Percentiles rank a stretch among this genome's conserved stretches.
phyloP scores from a whole-genome alignment of 2,329 filamentous ascomycete species.

The Phyllosticta capitalensis region DNA sequence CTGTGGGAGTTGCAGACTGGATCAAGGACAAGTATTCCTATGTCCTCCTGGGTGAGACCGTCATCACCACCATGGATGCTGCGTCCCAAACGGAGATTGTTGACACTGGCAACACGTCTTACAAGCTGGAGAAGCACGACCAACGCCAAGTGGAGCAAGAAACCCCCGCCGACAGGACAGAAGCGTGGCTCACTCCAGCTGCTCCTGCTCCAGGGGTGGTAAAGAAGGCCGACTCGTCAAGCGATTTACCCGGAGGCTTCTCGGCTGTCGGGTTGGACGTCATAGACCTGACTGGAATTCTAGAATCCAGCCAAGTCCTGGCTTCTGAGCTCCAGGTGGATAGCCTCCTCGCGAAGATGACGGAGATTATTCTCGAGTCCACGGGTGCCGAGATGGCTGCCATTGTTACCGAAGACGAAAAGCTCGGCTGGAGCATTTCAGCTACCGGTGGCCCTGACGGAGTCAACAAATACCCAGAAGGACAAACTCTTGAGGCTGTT shows the following conservation, averaged over 20 bases:
- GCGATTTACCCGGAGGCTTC: conserved; percentile 52
- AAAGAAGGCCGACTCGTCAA: conserved; percentile 31
- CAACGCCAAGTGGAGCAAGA: conserved; percentile 29
- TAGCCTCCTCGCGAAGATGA: conserved; percentile 68
- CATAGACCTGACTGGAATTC: conserved; percentile 69
- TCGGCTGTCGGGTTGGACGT: conserved; percentile 63
- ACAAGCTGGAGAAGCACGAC: conserved; percentile 34
- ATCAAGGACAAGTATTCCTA: conserved; percentile 60
- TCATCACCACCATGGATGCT: conserved; percentile 50
- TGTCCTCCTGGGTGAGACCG: conserved; percentile 54
- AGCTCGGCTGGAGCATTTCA: conserved; percentile 59
- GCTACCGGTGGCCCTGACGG: conserved; percentile 66
- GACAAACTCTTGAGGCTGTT: conserved; percentile 51
- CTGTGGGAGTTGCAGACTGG: conserved; percentile 57
- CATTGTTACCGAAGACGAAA: conserved; percentile 63
- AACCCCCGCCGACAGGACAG: conserved; percentile 36
- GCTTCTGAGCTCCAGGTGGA: conserved; percentile 71
- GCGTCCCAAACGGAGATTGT: conserved; percentile 64
- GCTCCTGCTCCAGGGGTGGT: conserved; percentile 34
- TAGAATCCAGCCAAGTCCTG: conserved; percentile 70
- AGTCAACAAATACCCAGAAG: conserved; percentile 56
- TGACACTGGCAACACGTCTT: conserved; percentile 31
- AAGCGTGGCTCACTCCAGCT: conserved; percentile 38
- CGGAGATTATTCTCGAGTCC: conserved; percentile 69
- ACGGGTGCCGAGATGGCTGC: conserved; percentile 66